These are phyloP conservation scores for Aspergillus bridgeri DNA, from an alignment of 495 filamentous ascomycete genomes.

Conservation along the genomic window DNA sequence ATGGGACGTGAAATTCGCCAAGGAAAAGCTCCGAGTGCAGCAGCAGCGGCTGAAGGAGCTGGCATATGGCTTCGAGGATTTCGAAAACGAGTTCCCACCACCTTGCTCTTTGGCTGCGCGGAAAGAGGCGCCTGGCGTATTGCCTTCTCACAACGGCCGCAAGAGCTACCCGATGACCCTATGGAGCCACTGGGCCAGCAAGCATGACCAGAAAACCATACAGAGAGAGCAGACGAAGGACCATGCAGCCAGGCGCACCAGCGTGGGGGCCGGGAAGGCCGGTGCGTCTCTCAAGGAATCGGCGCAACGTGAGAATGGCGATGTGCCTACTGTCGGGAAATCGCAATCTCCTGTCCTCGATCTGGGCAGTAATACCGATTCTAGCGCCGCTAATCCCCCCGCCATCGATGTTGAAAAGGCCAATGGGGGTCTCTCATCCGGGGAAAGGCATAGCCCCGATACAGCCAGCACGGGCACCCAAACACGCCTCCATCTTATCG, in stretches of 20 bases:
- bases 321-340: not conserved
- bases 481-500: not conserved
- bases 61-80: slow-evolving; percentile 62
- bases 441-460: not conserved
- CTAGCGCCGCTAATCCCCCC: not conserved
- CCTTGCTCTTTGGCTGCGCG: slow-evolving; percentile 78
- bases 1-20: slow-evolving; percentile 68
- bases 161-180: slow-evolving; percentile 73
- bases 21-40: slow-evolving; percentile 64
- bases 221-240: slow-evolving; percentile 41
- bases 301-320: slow-evolving; percentile 3
- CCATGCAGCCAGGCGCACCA: slow-evolving; percentile 25
- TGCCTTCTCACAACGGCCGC: slow-evolving; percentile 46
- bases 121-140: slow-evolving; percentile 48
- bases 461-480: not conserved
- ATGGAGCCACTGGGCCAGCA: slow-evolving; percentile 83
- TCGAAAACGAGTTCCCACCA: slow-evolving; percentile 73
- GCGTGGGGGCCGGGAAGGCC: slow-evolving; percentile 36
- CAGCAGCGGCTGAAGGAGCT: slow-evolving; percentile 67
- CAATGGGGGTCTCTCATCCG: not conserved
- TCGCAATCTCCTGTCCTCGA: not conserved
- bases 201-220: slow-evolving; percentile 75
- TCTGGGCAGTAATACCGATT: not conserved
- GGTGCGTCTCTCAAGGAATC: slow-evolving; percentile 28
- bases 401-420: slow-evolving; percentile 1